Conservation (phyloP, 108 stramenopile genomes). For the Cyclotella kingstonii region DNA sequence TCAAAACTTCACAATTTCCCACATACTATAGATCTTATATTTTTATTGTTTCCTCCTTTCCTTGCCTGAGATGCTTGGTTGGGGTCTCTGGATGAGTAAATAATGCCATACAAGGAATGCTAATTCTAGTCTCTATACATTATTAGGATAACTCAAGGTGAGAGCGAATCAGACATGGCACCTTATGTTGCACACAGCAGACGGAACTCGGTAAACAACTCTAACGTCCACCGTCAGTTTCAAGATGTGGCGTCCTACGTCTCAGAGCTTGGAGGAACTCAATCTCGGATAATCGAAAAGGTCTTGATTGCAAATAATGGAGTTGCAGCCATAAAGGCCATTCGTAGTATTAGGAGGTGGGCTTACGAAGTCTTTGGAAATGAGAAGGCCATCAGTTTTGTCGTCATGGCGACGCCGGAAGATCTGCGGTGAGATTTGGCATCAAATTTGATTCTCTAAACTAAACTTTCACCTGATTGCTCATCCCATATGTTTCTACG, state of each 20-base stretch:
- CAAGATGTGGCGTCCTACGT: constrained; percentile 63
- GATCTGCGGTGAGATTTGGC: constrained; percentile 81
- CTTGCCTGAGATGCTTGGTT: too few species aligned
- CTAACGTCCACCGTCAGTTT: constrained; percentile 73
- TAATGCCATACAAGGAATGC: too few species aligned
- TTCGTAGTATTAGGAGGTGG: constrained; percentile 95
- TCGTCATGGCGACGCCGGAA: constrained; percentile 99
- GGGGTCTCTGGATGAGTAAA: too few species aligned
- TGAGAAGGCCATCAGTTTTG: constrained; percentile 90
- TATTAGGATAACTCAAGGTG: too few species aligned
- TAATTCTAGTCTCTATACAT: too few species aligned
- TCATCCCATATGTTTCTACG: not conserved
- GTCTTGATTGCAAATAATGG: constrained; percentile 92
- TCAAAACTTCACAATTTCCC: too few species aligned
- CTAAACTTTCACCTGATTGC: not conserved
- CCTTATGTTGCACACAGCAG: too few species aligned
- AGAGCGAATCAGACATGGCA: too few species aligned
- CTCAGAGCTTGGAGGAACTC: constrained; percentile 60
- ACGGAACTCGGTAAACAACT: constrained; percentile 15
- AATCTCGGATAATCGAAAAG: constrained; percentile 74
- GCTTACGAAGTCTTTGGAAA: constrained; percentile 94
- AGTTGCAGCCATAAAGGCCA: constrained; percentile 95
- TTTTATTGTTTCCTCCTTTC: too few species aligned
- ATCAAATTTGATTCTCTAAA: constrained; percentile 1
- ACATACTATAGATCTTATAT: too few species aligned